Evolutionary conservation across 176 grass and related monocot genomes (phyloP), one percentile per base, ranked within the genome.

Genomic region (Aechmea fasciata): DNA sequence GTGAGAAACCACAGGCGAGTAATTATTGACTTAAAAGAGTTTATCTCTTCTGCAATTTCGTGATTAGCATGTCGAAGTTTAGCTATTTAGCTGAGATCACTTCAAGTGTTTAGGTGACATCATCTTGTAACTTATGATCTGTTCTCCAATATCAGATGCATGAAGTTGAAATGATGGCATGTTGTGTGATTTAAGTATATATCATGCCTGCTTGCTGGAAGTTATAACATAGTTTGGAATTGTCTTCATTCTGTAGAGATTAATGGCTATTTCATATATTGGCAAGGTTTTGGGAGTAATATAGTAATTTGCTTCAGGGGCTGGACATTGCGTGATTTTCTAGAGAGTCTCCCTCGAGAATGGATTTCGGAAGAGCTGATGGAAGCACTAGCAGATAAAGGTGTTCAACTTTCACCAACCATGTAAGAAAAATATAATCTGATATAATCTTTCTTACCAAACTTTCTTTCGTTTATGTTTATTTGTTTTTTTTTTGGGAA

Each of bases 301-400:
- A 52, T 72, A 18, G 14, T 69, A 48, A 57, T 80, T 65, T 73
- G 75, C 26, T 75, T 50, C 65, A 99, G 95, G 84, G 95, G 95
- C 24, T 90, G 90, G 84, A 94, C 90, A 20, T 69, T 94, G 75
- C 54, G 80, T 74, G 90, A 99, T 87, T 90, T 85, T 90, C 84
- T 99, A 47, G 95, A 99, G 75, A 81, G 84, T 76, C 87, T 99
- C 33, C 95, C 95, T 80, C 84, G 95, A 82, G 95, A 90, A 85
- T 99, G 95, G 95, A 99, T 99, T 83, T 93, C 85, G 69, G 95
- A 99, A 84, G 95, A 93, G 66, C 76, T 99, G 68, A 90, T 99
- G 84, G 95, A 99, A 86, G 85, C 87, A 62, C 84, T 99, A 66
- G 79, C 80, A 71, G 87, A 88, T 52, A 99, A 85, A 84, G 90